These are phyloP conservation scores for Fusarium tupiense DNA, from an alignment of 2,329 filamentous ascomycete genomes.

Conservation along the genomic window DNA sequence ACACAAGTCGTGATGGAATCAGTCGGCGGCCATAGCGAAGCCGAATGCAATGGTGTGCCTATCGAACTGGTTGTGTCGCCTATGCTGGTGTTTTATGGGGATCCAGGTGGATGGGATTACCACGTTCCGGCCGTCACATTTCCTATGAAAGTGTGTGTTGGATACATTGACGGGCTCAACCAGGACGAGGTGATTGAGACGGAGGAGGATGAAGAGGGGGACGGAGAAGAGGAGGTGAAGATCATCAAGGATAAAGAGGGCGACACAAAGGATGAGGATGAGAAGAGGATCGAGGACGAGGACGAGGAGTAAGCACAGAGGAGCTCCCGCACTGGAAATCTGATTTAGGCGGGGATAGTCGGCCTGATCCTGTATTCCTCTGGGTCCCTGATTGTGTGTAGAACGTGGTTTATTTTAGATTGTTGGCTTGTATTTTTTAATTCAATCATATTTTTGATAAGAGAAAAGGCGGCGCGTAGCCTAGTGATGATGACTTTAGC, in stretches of 20 bases:
- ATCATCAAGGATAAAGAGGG: neutral
- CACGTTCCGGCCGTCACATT: accelerated
- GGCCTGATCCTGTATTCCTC: neutral
- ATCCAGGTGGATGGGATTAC: accelerated
- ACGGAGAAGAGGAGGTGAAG: neutral
- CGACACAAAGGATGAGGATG: neutral
- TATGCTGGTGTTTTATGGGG: neutral
- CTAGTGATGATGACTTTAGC: no score
- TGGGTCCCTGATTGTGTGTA: neutral
- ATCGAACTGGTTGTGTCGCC: neutral
- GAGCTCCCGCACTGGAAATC: neutral
- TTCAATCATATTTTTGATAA: neutral
- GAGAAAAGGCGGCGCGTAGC: neutral
- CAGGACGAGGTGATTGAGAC: neutral
- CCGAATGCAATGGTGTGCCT: neutral
- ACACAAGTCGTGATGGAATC: neutral
- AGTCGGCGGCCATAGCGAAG: neutral
- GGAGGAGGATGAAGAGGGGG: neutral
- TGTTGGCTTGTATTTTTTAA: neutral
- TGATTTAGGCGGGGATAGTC: neutral
- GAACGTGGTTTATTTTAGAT: neutral
- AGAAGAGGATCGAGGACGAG: neutral
- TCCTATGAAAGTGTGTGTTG: neutral
- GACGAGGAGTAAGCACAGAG: neutral
- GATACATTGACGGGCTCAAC: neutral